Evolutionary conservation across 805 yeast species (phyloP), one percentile per base, ranked within the genome.

Genomic region (Metschnikowia rubicola): DNA sequence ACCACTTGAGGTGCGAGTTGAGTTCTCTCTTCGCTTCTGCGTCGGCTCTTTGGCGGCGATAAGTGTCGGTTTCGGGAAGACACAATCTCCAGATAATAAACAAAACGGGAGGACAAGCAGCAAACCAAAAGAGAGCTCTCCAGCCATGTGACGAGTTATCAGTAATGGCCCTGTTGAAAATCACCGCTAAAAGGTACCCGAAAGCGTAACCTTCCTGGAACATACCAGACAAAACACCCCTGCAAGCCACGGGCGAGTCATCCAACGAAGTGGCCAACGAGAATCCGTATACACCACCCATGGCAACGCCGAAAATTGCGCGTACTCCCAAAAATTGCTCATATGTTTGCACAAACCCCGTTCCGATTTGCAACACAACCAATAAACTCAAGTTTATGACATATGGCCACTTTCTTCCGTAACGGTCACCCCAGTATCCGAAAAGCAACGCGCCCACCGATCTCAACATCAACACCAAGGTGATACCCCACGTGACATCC

Each of bases 121-220:
- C 78, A 55, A 84, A 82, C 83, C 86, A 82, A 62, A 80, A 82
- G 50, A 84, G 61, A 3, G 84, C 74, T 64, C 86, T 76, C 89
- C 89, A 84, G 0, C 72, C 68, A 52, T 83, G 79, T 0, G 68
- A 54, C 3, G 82, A 68, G 50, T 74, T 77, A 51, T 47, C 50
- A 13, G 55, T 53, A 38, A 84, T 77, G 35, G 85, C 86, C 62
- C 89, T 73, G 51, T 78, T 78, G 67, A 83, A 84, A 26, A 83
- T 70, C 42, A 82, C 86, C 7, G 81, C 88, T 47, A 83, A 60
- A 31, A 84, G 66, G 57, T 83, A 83, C n/a, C 89, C 89, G 40
- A 84, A 75, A 0, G 86, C 83, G 55, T 84, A 88, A 52, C 96
- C 96, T 63, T 87, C 86, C 65, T 87, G 96, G 61, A 88, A 79